Percentiles rank a stretch among this genome's conserved stretches.
Evolutionary conservation across 345 rosid species (phyloP).

Genomic region (Carallia brachiata): DNA sequence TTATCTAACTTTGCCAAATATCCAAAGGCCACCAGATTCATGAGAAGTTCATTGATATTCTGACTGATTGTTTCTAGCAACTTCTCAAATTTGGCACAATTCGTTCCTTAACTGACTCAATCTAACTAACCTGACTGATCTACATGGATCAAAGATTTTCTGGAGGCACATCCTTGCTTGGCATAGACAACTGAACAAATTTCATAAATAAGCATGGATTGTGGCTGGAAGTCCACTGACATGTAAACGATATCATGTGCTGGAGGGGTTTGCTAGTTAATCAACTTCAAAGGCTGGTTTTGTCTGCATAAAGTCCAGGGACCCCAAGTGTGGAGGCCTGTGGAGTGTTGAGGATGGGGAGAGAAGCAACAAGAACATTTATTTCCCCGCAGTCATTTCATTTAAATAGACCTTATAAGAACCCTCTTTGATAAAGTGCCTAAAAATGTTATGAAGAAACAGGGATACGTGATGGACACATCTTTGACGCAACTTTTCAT

Average conservation of each 20-base stretch:
- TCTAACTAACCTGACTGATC: not conserved
- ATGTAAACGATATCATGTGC: not conserved
- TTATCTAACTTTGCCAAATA: not conserved
- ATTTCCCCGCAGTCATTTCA: too few relatives aligned
- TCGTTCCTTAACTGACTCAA: not conserved
- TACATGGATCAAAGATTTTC: not conserved
- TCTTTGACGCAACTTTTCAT: conserved; percentile 2
- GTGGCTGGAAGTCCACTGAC: not conserved
- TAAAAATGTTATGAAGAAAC: not conserved
- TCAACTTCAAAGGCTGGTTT: not conserved
- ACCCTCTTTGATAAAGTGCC: not conserved
- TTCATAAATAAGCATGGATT: not conserved
- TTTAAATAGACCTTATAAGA: too few relatives aligned
- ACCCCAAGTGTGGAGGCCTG: too few relatives aligned
- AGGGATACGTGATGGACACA: not conserved
- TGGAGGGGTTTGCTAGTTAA: not conserved
- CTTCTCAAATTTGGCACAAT: not conserved
- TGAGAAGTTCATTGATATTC: not conserved
- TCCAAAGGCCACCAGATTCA: not conserved
- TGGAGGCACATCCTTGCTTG: not conserved
- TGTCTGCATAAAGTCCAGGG: too few relatives aligned
- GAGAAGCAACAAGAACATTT: too few relatives aligned
- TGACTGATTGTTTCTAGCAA: not conserved
- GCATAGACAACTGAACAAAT: not conserved
- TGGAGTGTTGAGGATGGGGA: too few relatives aligned